phyloP scores from a whole-genome alignment of 805 yeast genomes.

The Yamadazyma philogaea region DNA sequence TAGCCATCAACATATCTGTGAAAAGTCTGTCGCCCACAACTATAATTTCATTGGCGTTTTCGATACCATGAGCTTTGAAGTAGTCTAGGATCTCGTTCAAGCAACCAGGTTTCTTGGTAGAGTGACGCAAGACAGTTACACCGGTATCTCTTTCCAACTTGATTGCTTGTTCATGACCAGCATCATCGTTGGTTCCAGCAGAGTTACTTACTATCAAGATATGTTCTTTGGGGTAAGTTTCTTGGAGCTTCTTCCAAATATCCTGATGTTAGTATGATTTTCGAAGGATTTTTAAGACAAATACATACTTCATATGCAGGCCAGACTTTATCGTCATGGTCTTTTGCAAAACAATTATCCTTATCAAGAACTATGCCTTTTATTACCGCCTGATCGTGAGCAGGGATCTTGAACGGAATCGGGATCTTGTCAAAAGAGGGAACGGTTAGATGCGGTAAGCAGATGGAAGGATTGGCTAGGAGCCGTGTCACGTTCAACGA shows the following conservation, averaged over 20 bases:
- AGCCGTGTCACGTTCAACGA: constrained; percentile 65
- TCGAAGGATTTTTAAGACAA: background rate
- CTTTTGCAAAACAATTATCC: constrained; percentile 91
- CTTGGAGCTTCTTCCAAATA: constrained; percentile 53
- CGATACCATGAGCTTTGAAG: constrained; percentile 47
- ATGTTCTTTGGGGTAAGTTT: constrained; percentile 58
- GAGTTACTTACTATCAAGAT: constrained; percentile 84
- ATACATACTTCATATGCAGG: constrained; percentile 44
- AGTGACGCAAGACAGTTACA: constrained; percentile 64
- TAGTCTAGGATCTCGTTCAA: constrained; percentile 62
- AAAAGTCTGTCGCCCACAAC: constrained; percentile 88
- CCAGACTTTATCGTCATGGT: constrained; percentile 77
- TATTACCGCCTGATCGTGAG: constrained; percentile 34
- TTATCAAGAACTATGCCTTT: constrained; percentile 86
- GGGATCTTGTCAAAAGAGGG: constrained; percentile 59
- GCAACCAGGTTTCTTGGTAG: constrained; percentile 82
- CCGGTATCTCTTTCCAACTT: constrained; percentile 63
- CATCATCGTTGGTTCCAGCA: constrained; percentile 86
- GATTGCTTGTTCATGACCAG: constrained; percentile 54
- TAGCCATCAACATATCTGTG: constrained; percentile 93
- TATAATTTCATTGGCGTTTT: constrained; percentile 53
- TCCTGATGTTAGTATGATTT: constrained; percentile 20
- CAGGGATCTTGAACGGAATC: constrained; percentile 46
- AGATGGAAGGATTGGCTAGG: constrained; percentile 59
- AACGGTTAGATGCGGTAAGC: constrained; percentile 61